A percentile compares a stretch with the other conserved stretches of the same genome.
Evolutionary conservation across 2,329 filamentous ascomycete genomes (phyloP).

Genomic region (Clarireedia sp.): DNA sequence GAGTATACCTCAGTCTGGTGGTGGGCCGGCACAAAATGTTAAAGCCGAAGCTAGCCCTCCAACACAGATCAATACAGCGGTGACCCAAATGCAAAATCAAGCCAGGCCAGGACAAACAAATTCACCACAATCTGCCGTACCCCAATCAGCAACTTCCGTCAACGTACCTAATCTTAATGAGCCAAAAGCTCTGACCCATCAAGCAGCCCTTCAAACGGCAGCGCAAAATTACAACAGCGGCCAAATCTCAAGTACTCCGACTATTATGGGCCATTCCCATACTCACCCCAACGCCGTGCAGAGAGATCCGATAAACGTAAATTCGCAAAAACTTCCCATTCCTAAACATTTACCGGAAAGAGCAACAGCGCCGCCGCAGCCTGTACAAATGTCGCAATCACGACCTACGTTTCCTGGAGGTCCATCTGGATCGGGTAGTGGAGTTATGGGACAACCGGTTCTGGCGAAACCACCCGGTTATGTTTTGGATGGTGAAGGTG

Average conservation of each 20-base stretch:
- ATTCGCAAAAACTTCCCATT: slow-evolving; percentile 29
- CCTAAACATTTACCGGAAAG: slow-evolving; percentile 64
- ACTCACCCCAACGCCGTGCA: slow-evolving; percentile 19
- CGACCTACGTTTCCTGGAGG: slow-evolving; percentile 82
- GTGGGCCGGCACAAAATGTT: slow-evolving; percentile 16
- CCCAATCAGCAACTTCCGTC: slow-evolving; percentile 24
- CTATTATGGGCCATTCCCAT: slow-evolving; percentile 29
- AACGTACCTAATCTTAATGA: slow-evolving; percentile 16
- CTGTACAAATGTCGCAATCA: slow-evolving; percentile 62
- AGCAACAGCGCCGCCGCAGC: slow-evolving; percentile 61
- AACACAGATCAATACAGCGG: slow-evolving; percentile 26
- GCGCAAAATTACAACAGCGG: slow-evolving; percentile 29
- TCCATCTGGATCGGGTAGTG: slow-evolving; percentile 63
- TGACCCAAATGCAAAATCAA: slow-evolving; percentile 22
- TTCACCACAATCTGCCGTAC: slow-evolving; percentile 27
- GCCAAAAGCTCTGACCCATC: slow-evolving; percentile 26
- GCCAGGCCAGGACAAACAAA: slow-evolving; percentile 22
- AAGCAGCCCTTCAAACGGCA: slow-evolving; percentile 26
- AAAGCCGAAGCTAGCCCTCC: slow-evolving; percentile 24
- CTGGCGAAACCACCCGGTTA: slow-evolving; percentile 74
- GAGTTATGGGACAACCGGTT: slow-evolving; percentile 81
- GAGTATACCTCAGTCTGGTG: slow-evolving; percentile 14
- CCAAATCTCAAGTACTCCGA: slow-evolving; percentile 17
- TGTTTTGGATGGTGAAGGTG: slow-evolving; percentile 83
- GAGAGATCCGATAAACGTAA: slow-evolving; percentile 23